phyloP scores from a whole-genome alignment of 2,329 filamentous ascomycete genomes.

The Aspergillus intermedius region DNA sequence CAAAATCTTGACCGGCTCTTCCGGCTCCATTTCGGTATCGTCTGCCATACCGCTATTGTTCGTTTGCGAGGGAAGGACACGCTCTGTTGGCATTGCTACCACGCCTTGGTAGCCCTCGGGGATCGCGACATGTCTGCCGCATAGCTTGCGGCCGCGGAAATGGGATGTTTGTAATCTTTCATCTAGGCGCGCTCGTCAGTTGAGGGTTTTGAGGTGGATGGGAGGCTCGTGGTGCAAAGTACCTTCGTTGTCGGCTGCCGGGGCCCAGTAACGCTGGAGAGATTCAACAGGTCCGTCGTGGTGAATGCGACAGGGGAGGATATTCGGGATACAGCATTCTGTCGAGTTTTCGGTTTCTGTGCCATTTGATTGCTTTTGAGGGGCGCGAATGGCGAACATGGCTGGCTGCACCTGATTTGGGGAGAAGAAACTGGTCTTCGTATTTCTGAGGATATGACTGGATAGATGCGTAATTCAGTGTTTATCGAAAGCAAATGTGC shows the following conservation, averaged over 20 bases:
- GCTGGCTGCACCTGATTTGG: constrained; percentile 6
- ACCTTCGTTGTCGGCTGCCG: constrained; percentile 43
- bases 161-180: constrained; percentile 50
- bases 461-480: not conserved
- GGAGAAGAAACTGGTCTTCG: not conserved
- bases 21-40: constrained; percentile 39
- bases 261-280: constrained; percentile 64
- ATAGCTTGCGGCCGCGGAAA: constrained; percentile 73
- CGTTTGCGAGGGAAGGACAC: constrained; percentile 17
- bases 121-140: constrained; percentile 59
- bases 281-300: constrained; percentile 67
- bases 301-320: constrained; percentile 74
- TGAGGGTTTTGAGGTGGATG: not conserved
- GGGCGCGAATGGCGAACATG: constrained; percentile 33
- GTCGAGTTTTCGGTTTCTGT: constrained; percentile 14
- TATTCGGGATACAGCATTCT: constrained; percentile 53
- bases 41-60: constrained; percentile 40
- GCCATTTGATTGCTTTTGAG: constrained; percentile 14
- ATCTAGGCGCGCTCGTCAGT: constrained; percentile 9
- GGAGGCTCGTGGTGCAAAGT: constrained; percentile 2
- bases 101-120: constrained; percentile 66
- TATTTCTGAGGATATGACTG: not conserved
- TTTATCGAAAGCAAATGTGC: too few relatives aligned
- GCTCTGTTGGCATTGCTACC: constrained; percentile 48
- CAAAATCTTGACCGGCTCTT: constrained; percentile 51